A percentile compares a stretch with the other conserved stretches of the same genome.
These are phyloP conservation scores for Helotiales sp. DNA, from an alignment of 2,329 filamentous ascomycete genomes.

Conservation along the genomic window DNA sequence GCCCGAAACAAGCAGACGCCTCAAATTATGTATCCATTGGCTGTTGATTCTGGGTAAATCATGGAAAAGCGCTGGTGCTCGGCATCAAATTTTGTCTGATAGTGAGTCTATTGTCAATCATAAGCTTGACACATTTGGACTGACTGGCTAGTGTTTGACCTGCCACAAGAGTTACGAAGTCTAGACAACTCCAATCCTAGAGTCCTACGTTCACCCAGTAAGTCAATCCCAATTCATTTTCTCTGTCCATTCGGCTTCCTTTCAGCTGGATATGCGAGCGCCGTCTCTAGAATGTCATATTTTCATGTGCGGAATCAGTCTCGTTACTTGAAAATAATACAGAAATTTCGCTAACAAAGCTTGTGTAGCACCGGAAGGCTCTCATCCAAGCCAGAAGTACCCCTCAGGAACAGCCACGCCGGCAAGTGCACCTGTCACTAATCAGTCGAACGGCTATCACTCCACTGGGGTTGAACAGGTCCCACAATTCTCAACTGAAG, in stretches of 20 bases:
- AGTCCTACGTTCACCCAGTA: not conserved
- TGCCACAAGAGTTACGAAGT: slow-evolving; percentile 27
- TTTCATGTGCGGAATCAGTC: not conserved
- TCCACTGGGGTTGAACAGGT: not conserved
- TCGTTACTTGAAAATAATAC: not conserved
- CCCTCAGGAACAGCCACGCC: not conserved
- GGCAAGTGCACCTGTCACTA: not conserved
- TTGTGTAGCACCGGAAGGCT: not conserved
- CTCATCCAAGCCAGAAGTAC: not conserved
- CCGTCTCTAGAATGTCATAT: too few relatives aligned
- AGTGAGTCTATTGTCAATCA: slow-evolving; percentile 29
- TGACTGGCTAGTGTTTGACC: slow-evolving; percentile 26
- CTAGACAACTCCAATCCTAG: slow-evolving; percentile 17
- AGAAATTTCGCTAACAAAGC: not conserved
- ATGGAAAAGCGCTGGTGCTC: slow-evolving; percentile 41
- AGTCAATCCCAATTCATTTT: not conserved
- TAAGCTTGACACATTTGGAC: not conserved
- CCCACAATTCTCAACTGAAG: slow-evolving; percentile 23
- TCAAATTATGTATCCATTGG: slow-evolving; percentile 41
- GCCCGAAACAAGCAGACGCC: slow-evolving; percentile 29
- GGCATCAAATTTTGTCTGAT: slow-evolving; percentile 39
- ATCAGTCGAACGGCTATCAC: slow-evolving; percentile 8
- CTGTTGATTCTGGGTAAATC: slow-evolving; percentile 39
- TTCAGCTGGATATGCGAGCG: too few relatives aligned
- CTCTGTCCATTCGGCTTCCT: too few relatives aligned